Percentiles rank a stretch among this genome's conserved stretches.
These are phyloP conservation scores for Candida silvicultrix DNA, from an alignment of 805 yeast species.

Conservation along the genomic window DNA sequence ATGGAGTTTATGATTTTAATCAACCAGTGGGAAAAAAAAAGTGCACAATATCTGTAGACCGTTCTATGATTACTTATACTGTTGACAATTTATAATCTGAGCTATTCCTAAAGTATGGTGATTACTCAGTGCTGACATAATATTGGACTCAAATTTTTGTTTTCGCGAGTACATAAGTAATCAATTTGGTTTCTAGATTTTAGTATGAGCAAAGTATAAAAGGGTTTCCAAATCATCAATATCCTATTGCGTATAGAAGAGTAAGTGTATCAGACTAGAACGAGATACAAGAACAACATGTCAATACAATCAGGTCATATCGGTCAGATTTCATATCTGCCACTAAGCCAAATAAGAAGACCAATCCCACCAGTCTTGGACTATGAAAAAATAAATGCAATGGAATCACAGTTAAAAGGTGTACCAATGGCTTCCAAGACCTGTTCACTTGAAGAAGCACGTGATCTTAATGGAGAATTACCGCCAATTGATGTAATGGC, in stretches of 20 bases:
- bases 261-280: too few species aligned
- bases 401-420: constrained; percentile 68
- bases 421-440: constrained; percentile 59
- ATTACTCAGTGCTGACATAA: background rate
- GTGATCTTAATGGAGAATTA: constrained; percentile 44
- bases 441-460: constrained; percentile 37
- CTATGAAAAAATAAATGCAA: constrained; percentile 64
- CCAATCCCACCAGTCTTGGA: constrained; percentile 87
- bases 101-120: background rate
- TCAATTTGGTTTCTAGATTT: background rate
- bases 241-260: too few species aligned
- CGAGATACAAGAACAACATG: constrained; percentile 28
- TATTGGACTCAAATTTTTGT: too few species aligned
- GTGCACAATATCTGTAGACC: too few species aligned
- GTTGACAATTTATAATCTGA: too few species aligned
- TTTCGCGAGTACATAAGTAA: background rate
- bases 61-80: too few species aligned
- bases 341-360: constrained; percentile 60
- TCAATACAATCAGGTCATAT: constrained; percentile 63
- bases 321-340: constrained; percentile 49
- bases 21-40: too few species aligned
- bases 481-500: constrained; percentile 80
- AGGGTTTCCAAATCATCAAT: background rate
- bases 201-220: background rate
- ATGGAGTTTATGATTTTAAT: too few species aligned